phyloP scores from a whole-genome alignment of 2,329 filamentous ascomycete genomes.

The Xylariales sp. region DNA sequence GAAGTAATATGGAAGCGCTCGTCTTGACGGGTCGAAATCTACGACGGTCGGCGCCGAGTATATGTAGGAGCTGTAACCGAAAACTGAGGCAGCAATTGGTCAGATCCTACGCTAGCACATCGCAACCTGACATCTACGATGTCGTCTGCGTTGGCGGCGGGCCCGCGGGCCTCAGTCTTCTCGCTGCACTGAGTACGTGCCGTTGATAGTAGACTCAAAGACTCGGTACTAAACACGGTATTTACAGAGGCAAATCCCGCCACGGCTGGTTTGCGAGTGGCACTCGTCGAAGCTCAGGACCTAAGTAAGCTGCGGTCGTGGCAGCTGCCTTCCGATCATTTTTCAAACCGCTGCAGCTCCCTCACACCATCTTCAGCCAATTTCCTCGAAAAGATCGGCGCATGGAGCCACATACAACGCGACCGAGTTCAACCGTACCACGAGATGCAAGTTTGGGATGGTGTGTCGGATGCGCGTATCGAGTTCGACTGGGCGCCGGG shows the following conservation, averaged over 20 bases:
- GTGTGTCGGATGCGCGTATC: conserved; percentile 85
- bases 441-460: conserved; percentile 99
- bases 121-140: conserved; percentile 82
- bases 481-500: conserved; percentile 80
- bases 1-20: conserved; percentile 44
- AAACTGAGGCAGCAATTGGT: conserved; percentile 52
- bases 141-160: conserved; percentile 92
- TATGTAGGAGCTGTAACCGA: conserved; percentile 62
- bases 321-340: conserved; percentile 74
- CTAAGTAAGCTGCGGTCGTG: conserved; percentile 75
- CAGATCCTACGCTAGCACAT: conserved; percentile 57
- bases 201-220: conserved; percentile 3
- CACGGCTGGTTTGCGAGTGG: conserved; percentile 82
- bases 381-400: conserved; percentile 85
- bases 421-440: conserved; percentile 87
- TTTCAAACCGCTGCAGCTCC: conserved; percentile 95
- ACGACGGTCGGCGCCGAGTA: conserved; percentile 35
- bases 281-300: conserved; percentile 90
- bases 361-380: conserved; percentile 88
- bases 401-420: conserved; percentile 80
- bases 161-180: conserved; percentile 85
- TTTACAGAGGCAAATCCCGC: conserved; percentile 76
- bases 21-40: conserved; percentile 41
- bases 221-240: conserved; percentile 24
- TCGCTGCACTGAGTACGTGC: conserved; percentile 77